These are phyloP conservation scores for Phaeosphaeria sp. DNA, from an alignment of 2,329 filamentous ascomycete genomes.

Conservation along the genomic window DNA sequence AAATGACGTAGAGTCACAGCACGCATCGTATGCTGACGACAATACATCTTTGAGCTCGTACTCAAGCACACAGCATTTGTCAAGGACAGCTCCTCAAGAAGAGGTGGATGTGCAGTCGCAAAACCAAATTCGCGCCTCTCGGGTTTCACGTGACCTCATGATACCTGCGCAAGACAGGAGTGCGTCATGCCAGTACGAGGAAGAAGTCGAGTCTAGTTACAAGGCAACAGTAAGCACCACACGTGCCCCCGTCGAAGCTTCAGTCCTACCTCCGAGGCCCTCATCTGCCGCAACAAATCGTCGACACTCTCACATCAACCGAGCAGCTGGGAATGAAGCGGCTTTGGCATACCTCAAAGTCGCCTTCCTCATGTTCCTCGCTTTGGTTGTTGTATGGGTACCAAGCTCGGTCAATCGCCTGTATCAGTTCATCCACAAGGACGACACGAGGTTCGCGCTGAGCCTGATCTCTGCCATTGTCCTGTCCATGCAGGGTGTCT, in stretches of 20 bases:
- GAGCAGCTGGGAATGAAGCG: constrained; percentile 53
- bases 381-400: constrained; percentile 76
- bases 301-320: constrained; percentile 2
- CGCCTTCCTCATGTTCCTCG: constrained; percentile 73
- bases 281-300: constrained; percentile 2
- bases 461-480: constrained; percentile 76
- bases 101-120: not conserved
- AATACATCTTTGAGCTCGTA: constrained; percentile 37
- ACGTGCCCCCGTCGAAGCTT: not conserved
- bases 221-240: constrained; percentile 15
- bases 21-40: constrained; percentile 11
- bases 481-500: constrained; percentile 81
- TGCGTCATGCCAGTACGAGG: not conserved
- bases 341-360: constrained; percentile 75
- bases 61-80: constrained; percentile 32
- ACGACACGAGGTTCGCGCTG: constrained; percentile 59
- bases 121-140: not conserved
- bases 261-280: not conserved
- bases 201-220: constrained; percentile 5
- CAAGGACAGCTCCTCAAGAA: not conserved
- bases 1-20: constrained; percentile 38
- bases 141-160: not conserved
- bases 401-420: constrained; percentile 76
- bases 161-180: not conserved
- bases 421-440: constrained; percentile 68